Evolutionary conservation across 257 asterid species (phyloP).

Genomic region (Ilex aquifolium): DNA sequence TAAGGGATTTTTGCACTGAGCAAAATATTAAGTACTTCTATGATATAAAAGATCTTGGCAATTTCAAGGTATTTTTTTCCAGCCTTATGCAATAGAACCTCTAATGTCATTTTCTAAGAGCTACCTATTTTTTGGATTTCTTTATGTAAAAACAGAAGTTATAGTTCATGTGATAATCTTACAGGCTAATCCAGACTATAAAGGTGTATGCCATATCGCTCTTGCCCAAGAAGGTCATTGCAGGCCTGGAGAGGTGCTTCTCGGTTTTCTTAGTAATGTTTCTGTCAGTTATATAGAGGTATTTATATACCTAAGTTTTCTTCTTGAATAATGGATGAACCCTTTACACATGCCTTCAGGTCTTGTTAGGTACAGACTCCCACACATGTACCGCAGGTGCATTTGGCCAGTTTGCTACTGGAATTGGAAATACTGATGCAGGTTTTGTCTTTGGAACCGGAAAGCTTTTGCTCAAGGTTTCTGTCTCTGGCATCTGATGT

Average conservation of each 20-base stretch:
- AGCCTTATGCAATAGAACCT: background rate
- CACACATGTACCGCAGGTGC: slow-evolving; percentile 99
- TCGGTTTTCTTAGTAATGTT: background rate
- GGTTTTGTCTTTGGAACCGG: slow-evolving; percentile 93
- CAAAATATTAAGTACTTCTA: slow-evolving; percentile 89
- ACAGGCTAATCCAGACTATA: slow-evolving; percentile 93
- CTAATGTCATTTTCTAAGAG: slow-evolving; percentile 3
- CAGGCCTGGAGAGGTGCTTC: slow-evolving; percentile 87
- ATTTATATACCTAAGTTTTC: background rate
- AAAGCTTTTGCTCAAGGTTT: slow-evolving; percentile 93
- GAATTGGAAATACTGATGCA: slow-evolving; percentile 95
- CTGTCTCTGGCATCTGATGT: background rate
- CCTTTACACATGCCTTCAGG: slow-evolving; percentile 36
- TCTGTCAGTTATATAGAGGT: background rate
- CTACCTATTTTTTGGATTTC: slow-evolving; percentile 1
- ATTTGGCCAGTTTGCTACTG: slow-evolving; percentile 94
- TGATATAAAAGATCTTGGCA: slow-evolving; percentile 84
- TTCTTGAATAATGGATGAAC: slow-evolving; percentile 1
- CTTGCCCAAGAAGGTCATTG: slow-evolving; percentile 99
- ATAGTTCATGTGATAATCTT: slow-evolving; percentile 10
- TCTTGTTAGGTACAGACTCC: slow-evolving; percentile 84
- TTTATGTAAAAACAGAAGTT: slow-evolving; percentile 6
- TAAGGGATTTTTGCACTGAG: slow-evolving; percentile 88
- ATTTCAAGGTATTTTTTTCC: slow-evolving; percentile 58
- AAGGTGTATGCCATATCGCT: slow-evolving; percentile 98